phyloP scores from a whole-genome alignment of 2,329 filamentous ascomycete species.

The Ceratocystis cacaofunesta region DNA sequence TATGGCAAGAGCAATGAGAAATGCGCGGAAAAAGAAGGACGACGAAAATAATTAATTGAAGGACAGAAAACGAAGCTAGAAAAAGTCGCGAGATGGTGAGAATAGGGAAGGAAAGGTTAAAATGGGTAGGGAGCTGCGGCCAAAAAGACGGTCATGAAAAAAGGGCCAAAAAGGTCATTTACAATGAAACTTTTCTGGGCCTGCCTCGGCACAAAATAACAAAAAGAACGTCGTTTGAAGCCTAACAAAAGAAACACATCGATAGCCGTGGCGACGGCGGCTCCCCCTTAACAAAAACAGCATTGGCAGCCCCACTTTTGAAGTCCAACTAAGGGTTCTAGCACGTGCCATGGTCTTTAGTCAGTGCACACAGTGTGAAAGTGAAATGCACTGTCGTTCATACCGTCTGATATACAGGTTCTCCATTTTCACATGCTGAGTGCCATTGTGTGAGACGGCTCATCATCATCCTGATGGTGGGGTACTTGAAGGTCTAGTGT shows the following conservation, averaged over 20 bases:
- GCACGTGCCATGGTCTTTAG: not conserved
- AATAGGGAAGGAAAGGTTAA: not conserved
- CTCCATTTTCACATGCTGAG: constrained; percentile 8
- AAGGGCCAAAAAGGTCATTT: not conserved
- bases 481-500: not conserved
- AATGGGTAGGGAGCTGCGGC: not conserved
- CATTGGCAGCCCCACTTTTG: not conserved
- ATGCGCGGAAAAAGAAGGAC: not conserved
- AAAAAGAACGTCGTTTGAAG: not conserved
- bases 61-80: not conserved
- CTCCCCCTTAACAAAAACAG: not conserved
- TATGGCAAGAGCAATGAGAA: not conserved
- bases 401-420: not conserved
- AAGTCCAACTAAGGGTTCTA: not conserved
- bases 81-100: not conserved
- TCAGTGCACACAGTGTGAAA: not conserved
- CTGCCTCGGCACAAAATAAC: not conserved
- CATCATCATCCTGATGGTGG: not conserved
- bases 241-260: not conserved
- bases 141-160: not conserved
- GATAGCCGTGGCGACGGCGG: not conserved
- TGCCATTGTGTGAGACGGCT: not conserved
- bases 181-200: not conserved
- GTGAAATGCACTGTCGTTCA: no score
- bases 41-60: not conserved